Base-by-base conservation (phyloP, 1,139 yeast genomes). In the Kurtzmaniella quercitrusa region DNA sequence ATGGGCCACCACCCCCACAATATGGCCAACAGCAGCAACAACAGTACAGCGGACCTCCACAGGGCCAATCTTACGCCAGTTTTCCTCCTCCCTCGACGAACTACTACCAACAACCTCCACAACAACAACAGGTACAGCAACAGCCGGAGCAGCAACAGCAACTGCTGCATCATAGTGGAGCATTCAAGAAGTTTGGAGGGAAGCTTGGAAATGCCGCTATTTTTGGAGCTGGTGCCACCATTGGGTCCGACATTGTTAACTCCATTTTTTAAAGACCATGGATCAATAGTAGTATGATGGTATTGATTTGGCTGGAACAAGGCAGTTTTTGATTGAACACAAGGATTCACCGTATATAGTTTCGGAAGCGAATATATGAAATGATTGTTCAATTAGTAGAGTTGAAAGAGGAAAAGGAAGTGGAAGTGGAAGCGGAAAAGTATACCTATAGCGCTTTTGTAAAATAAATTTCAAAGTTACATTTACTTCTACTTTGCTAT, bases 171-270 rank as follows among this genome's bases (percentile, higher is more conserved):
- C 59, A 51, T 17, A 63, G 60, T 41, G 66, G 60, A 7, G 73
- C 68, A 9, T 59, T 85, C 44, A 81, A 78, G 62, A 84, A 77
- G 60, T 80, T 88, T 55, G 97, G 97, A 16, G 74, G 87, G 46
- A 85, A 87, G 64, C 70, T 91, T 44, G 97, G 97, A 43, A 84
- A 89, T 55, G 97, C 97, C 6, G 95, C 95, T 25, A 81, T 91
- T 47, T 91, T 89, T 54, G 98, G 98, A 65, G 98, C 97, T 17
- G 98, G 98, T 72, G 96, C 98, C 37, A 85, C 97, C 1, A 73
- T 91, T 44, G 98, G 98, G 56, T 77, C 93, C 41, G 93, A 91
- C 58, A 52, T 93, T 44, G 89, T 93, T 50, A 85, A 91, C 66
- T 80, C 90, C 39, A 90, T 91, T 48, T 87, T 90, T 54, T 89